A percentile compares a stretch with the other conserved stretches of the same genome.
Evolutionary conservation across 495 filamentous ascomycete species (phyloP).

Genomic region (Penicillium taxi): DNA sequence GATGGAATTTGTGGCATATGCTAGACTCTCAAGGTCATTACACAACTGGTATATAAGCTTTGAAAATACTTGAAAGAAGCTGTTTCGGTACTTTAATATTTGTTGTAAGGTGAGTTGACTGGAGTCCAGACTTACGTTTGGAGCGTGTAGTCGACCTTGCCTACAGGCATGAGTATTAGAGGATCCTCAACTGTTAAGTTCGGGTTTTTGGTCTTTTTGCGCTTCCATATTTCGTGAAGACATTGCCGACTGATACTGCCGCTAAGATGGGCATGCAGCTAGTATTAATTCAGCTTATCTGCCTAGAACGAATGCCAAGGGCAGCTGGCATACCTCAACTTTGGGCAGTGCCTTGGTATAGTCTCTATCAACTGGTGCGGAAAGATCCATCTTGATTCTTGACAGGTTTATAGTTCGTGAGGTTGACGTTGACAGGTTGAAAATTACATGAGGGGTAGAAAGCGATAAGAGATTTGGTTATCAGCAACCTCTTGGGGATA

Average conservation of each 20-base stretch:
- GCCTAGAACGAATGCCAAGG: neutral
- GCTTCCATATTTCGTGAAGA: constrained; percentile 67
- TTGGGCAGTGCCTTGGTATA: constrained; percentile 35
- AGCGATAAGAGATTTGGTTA: too few relatives aligned
- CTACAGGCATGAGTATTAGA: constrained; percentile 55
- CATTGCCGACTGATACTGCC: constrained; percentile 71
- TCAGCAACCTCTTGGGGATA: too few relatives aligned
- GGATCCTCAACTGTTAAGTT: constrained; percentile 55
- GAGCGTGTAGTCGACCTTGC: constrained; percentile 63
- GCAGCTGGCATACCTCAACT: constrained; percentile 26
- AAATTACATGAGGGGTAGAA: constrained; percentile 1
- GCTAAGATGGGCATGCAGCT: constrained; percentile 80
- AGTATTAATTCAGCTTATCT: constrained; percentile 4
- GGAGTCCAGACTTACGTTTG: constrained; percentile 44
- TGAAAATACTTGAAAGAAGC: constrained; percentile 73
- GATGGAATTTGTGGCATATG: constrained; percentile 58
- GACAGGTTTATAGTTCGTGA: neutral
- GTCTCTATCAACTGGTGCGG: constrained; percentile 19
- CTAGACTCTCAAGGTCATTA: constrained; percentile 49
- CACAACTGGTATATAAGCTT: constrained; percentile 69
- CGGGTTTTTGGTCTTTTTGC: constrained; percentile 45
- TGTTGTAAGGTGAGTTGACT: neutral
- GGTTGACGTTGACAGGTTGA: neutral
- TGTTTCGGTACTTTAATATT: constrained; percentile 14
- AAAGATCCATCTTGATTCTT: constrained; percentile 14